Base-by-base conservation (phyloP, 768 basidiomycete species). In the Dentipellis fragilis region DNA sequence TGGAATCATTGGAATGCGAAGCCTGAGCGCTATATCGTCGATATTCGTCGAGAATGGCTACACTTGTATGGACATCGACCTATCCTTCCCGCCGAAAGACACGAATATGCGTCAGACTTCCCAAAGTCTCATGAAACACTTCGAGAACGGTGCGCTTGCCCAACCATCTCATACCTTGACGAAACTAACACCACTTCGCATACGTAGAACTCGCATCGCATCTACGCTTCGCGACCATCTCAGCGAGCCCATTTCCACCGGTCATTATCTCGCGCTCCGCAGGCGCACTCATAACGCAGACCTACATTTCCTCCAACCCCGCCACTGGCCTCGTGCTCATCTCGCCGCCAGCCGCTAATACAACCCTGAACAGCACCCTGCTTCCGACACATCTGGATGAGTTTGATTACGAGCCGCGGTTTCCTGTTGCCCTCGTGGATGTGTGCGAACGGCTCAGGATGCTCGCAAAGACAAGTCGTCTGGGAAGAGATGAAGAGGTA, bases 261-360 rank as follows among this genome's bases (percentile, higher is more conserved):
- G 73, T 84, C 34, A 69, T 85, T 38, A 69, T 83, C 58, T 76
- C 81, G 2, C 73, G 74, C 22, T 72, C 72, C 6, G 60, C 70
- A 4, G 72, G 74, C 10, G 74, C 81, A 54, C 70, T 86, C 37
- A 74, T 88, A 53, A 77, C 81, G 8, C 82, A 88, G 65, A 73
- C 79, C 19, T 88, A 84, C 65, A 78, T 88, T 58, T 85, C 81
- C 1, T 84, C 83, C 19, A 69, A 85, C 61, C 83, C 85, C 1
- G 81, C 81, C 6, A 71, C 75, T 4, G 85, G 77, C 0, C 70
- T 88, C 50, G 73, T 84, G 56, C 71, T 87, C n/a, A 74, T 84
- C 35, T 77, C 78, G 21, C 81, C 80, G 9, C 81, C 80, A 1
- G 49, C 70, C 10, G 71, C 73, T 42, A 75, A 79, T 54, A 60